Evolutionary conservation across 768 basidiomycete genomes (phyloP), one percentile per base, ranked within the genome.

Genomic region (Tubosaeta sp.): DNA sequence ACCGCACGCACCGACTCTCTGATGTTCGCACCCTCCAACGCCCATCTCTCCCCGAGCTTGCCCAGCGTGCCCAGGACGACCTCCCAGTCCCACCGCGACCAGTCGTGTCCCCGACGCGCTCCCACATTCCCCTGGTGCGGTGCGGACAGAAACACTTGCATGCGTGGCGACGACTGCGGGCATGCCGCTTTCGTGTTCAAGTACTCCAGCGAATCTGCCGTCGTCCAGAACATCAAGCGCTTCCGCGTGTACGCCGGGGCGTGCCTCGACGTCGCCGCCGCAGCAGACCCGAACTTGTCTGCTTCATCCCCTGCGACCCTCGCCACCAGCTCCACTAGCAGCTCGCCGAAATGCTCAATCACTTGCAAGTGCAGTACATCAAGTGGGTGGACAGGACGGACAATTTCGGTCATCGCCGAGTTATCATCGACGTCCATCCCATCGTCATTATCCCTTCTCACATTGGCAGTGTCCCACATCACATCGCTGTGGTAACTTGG

Each of bases 21-120:
- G 33, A 90, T 72, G 39, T 86, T 72, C n/a, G 71, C 74, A 9
- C 63, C 69, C 46, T 87, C 83, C 4, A 67, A 68, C 16, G 0
- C 43, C 79, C 84, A 89, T 25, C 64, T 57, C 1, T 64, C 68
- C 1, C 79, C 85, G 35, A 88, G 68, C 26, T 62, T 63, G 31
- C 63, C 68, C 61, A 91, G 59, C 46, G 71, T 73, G 7, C 59
- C 59, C 52, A 86, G 64, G 27, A 72, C 78, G 12, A 77, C 72
- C 56, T 76, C 71, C 88, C 89, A 91, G 59, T 84, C 86, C 47
- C 74, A 71, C 43, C 79, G 72, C 12, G 84, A 74, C 88, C 88
- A 92, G 56, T 91, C 86, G 60, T 82, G 79, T 2, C 89, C 89
- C n/a, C 78, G 69, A 43, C 86, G 77, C 14, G 79, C 79, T 0